Evolutionary conservation across 2,329 filamentous ascomycete species (phyloP), one percentile per base, ranked within the genome.

Genomic region (Ophiostoma sp.): DNA sequence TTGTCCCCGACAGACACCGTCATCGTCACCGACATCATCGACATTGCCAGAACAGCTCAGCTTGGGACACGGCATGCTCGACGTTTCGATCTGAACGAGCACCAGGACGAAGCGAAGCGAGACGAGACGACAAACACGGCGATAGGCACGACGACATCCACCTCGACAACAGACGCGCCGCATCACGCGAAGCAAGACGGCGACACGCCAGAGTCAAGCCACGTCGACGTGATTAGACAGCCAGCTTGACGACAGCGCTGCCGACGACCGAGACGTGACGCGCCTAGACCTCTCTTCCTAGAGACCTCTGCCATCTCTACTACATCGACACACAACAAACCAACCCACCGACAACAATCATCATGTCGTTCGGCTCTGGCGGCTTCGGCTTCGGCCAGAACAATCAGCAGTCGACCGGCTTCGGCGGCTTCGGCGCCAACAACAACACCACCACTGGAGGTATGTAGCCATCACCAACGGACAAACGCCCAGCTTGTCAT

Each of bases 341-440:
- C 54, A 23, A 33, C 62, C 35, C 33, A 23, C 6, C 33, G 62
- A 65, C 20, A 27, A 20, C 64, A 15, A 36, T 33, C 62, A 65
- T 73, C 76, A 88, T 88, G 86, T 85, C 85, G 76, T 74, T 86
- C 75, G 82, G 82, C 73, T 57, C 39, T 68, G 82, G 83, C 73
- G 83, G 84, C 76, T 82, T 90, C 79, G 86, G 86, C 80, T 82
- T 90, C 79, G 86, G 86, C 80, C 83, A 84, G 76, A 82, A 81
- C 76, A 68, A 68, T 54, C 65, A 71, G 48, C 62, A 52, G 52
- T 74, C 78, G 31, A 75, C 74, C 67, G 81, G 80, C 31, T 90
- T 90, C 78, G 85, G 86, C 74, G 87, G 86, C 64, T 89, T 87
- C 72, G 85, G 84, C 54, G 68, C 79, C 70, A 81, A 77, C 74